Conservation (phyloP, 164 flowering plant species). For the Piper longum region DNA sequence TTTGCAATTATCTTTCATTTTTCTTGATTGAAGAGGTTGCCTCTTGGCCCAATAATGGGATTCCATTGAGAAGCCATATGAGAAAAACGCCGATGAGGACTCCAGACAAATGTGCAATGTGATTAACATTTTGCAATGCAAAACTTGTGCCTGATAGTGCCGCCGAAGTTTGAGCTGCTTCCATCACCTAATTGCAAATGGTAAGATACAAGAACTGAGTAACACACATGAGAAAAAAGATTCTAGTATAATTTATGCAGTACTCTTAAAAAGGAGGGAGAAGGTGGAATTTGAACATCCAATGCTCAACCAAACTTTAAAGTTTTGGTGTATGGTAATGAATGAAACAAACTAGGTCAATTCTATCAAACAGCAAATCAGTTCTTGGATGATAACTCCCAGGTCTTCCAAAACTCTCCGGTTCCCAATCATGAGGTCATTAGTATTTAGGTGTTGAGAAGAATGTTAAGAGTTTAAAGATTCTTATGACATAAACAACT, state of each 20-base stretch:
- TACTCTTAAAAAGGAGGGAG: no score
- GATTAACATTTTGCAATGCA: conserved; percentile 58
- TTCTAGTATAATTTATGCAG: neutral
- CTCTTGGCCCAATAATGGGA: conserved; percentile 1
- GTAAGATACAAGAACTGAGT: neutral
- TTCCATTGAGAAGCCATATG: conserved; percentile 64
- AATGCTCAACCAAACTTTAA: no score
- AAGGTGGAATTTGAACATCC: no score
- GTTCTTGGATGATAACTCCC: no score
- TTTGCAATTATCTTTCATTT: neutral
- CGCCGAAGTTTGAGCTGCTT: conserved; percentile 90
- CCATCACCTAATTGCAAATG: conserved; percentile 59
- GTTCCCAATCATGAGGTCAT: no score
- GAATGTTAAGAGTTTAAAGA: neutral
- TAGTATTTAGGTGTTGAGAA: neutral
- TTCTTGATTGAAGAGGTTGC: neutral
- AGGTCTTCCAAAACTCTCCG: no score
- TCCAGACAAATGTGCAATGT: conserved; percentile 95
- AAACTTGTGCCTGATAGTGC: conserved; percentile 37
- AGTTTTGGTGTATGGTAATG: no score
- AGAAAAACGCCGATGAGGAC: conserved; percentile 72
- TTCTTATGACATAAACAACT: neutral
- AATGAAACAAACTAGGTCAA: neutral
- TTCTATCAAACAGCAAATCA: neutral
- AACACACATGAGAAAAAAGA: neutral